Conservation (phyloP, 1,139 yeast species). For the Pichia sp. region DNA sequence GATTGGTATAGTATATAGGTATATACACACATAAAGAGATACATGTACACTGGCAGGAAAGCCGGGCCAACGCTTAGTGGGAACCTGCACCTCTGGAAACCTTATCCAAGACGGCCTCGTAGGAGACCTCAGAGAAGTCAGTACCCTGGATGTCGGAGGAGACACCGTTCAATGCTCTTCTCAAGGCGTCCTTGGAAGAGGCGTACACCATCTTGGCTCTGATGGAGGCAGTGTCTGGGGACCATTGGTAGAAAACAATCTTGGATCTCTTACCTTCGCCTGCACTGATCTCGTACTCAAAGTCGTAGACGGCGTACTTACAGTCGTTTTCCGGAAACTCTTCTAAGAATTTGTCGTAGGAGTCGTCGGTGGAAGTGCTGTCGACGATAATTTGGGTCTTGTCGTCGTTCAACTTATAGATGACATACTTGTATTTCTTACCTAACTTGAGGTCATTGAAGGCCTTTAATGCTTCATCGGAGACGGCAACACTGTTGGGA, state of each 20-base stretch:
- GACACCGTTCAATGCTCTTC: conserved; percentile 95
- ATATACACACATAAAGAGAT: not conserved
- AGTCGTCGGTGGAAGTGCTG: conserved; percentile 63
- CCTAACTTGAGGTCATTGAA: conserved; percentile 96
- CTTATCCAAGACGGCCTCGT: conserved; percentile 85
- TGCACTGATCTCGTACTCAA: conserved; percentile 83
- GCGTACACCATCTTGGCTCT: conserved; percentile 98
- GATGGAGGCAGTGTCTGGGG: conserved; percentile 95
- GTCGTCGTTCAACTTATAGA: conserved; percentile 73
- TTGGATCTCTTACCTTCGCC: conserved; percentile 97
- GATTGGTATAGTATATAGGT: not conserved
- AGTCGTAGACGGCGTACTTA: conserved; percentile 94
- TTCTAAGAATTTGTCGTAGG: conserved; percentile 77
- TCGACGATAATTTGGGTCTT: conserved; percentile 91
- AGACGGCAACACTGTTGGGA: conserved; percentile 78
- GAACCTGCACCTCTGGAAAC: conserved; percentile 80
- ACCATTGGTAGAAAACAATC: conserved; percentile 92
- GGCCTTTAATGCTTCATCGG: conserved; percentile 88
- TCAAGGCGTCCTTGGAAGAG: conserved; percentile 92
- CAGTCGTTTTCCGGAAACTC: conserved; percentile 94
- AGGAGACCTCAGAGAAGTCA: conserved; percentile 93
- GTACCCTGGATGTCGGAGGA: conserved; percentile 96
- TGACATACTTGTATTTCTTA: conserved; percentile 78
- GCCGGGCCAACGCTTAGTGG: conserved; percentile 37
- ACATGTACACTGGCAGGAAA: not conserved